Conservation (phyloP, 139 green algal genomes). For the Chlamydomonas sphaeroides region DNA sequence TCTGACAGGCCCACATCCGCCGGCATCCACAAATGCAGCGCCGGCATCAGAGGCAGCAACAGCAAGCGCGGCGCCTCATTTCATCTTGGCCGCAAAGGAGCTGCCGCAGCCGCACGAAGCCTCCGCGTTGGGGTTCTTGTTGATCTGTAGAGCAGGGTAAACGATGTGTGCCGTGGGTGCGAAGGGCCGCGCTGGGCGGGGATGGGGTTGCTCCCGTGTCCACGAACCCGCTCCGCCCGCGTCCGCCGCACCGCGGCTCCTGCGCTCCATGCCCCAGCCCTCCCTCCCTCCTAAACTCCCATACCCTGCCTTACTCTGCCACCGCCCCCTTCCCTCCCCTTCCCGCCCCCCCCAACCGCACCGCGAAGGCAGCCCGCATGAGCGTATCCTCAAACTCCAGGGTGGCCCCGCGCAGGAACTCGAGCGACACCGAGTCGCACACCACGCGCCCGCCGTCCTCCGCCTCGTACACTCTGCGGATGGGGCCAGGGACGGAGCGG, state of each 20-base stretch:
- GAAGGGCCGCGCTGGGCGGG: too few relatives aligned
- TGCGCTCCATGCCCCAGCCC: too few relatives aligned
- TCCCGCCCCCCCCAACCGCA: constrained; percentile 37
- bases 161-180: neutral
- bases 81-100: constrained; percentile 83
- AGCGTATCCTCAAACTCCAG: constrained; percentile 91
- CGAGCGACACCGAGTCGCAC: constrained; percentile 86
- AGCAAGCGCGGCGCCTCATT: constrained; percentile 4
- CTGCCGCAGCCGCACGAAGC: constrained; percentile 83
- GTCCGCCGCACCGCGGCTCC: too few relatives aligned
- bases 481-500: too few relatives aligned
- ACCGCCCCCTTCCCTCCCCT: neutral
- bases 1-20: too few relatives aligned
- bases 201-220: too few relatives aligned
- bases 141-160: constrained; percentile 54
- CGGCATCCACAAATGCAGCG: too few relatives aligned
- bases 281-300: too few relatives aligned
- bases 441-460: constrained; percentile 83
- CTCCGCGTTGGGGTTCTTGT: constrained; percentile 84
- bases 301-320: too few relatives aligned
- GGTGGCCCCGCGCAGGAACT: constrained; percentile 85
- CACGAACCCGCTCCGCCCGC: too few relatives aligned
- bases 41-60: too few relatives aligned
- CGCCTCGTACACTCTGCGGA: constrained; percentile 73
- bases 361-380: constrained; percentile 88